Conservation (phyloP, 2,329 filamentous ascomycete genomes). For the Zasmidium cellare region DNA sequence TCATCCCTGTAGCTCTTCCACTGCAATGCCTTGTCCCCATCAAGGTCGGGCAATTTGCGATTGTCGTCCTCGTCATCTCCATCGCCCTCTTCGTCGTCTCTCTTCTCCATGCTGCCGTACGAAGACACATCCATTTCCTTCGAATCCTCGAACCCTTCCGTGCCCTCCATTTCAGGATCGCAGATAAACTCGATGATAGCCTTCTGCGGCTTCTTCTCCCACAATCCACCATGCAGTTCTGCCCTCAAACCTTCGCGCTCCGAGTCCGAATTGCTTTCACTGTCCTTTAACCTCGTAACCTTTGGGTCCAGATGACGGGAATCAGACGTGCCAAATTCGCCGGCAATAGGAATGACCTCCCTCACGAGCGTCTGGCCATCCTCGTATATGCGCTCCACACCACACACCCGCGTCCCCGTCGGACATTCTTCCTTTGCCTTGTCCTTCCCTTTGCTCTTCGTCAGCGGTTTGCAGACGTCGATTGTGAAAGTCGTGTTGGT, state of each 20-base stretch:
- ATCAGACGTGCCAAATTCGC: constrained; percentile 62
- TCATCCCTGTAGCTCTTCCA: constrained; percentile 72
- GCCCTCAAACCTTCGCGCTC: constrained; percentile 71
- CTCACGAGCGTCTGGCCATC: constrained; percentile 51
- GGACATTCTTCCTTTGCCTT: constrained; percentile 60
- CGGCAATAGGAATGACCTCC: constrained; percentile 71
- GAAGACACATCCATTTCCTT: constrained; percentile 49
- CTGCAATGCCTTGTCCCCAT: constrained; percentile 64
- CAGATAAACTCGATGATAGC: constrained; percentile 86
- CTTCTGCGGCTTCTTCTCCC: constrained; percentile 62
- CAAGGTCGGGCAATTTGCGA: constrained; percentile 42
- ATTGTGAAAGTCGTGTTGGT: constrained; percentile 80
- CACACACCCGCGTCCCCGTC: constrained; percentile 74
- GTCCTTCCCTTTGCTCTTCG: constrained; percentile 57
- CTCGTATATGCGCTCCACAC: constrained; percentile 62
- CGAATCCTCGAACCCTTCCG: constrained; percentile 66
- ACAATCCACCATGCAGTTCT: constrained; percentile 62
- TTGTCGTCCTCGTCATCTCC: constrained; percentile 37
- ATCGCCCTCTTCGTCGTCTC: constrained; percentile 36
- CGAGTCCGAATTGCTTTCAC: constrained; percentile 63
- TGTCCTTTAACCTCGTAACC: constrained; percentile 64
- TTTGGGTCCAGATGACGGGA: constrained; percentile 65
- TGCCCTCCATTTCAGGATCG: constrained; percentile 68
- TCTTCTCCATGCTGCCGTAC: constrained; percentile 54
- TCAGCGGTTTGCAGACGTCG: constrained; percentile 71